Evolutionary conservation across 306 rosid species (phyloP).

Genomic region (Fragaria vesca): DNA sequence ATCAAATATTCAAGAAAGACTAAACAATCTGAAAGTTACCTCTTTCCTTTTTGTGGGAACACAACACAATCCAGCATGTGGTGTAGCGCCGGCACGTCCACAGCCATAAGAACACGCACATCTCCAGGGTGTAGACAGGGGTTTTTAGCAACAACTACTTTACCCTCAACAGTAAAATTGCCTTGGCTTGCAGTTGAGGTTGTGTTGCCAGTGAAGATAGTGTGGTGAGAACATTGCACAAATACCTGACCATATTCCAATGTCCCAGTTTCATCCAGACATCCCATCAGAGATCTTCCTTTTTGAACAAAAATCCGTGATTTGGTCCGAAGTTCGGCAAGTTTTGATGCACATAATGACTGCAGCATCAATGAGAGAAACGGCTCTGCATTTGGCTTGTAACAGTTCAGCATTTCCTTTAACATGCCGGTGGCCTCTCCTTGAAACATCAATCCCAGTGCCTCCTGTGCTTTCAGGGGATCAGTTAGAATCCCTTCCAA

Average conservation of each 20-base stretch:
- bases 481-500: conserved; percentile 31
- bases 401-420: conserved; percentile 35
- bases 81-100: conserved; percentile 35
- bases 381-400: conserved; percentile 40
- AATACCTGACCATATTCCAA: conserved; percentile 45
- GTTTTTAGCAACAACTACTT: conserved; percentile 43
- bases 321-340: conserved; percentile 20
- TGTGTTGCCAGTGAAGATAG: not conserved
- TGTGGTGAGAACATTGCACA: conserved; percentile 25
- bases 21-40: conserved; percentile 19
- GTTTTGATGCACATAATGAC: conserved; percentile 31
- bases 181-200: not conserved
- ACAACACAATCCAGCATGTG: conserved; percentile 49
- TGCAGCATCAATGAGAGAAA: conserved; percentile 44
- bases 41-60: conserved; percentile 42
- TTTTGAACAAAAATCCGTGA: conserved; percentile 30
- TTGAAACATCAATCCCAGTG: conserved; percentile 27
- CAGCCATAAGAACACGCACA: conserved; percentile 35
- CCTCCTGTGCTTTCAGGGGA: conserved; percentile 30
- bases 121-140: conserved; percentile 49
- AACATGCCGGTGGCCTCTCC: conserved; percentile 31
- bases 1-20: not conserved
- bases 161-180: conserved; percentile 12
- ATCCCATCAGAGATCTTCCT: conserved; percentile 49
- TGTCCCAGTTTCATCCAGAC: conserved; percentile 44